Base-by-base conservation (phyloP, 2,329 filamentous ascomycete genomes). In the Penicillium brevicompactum region DNA sequence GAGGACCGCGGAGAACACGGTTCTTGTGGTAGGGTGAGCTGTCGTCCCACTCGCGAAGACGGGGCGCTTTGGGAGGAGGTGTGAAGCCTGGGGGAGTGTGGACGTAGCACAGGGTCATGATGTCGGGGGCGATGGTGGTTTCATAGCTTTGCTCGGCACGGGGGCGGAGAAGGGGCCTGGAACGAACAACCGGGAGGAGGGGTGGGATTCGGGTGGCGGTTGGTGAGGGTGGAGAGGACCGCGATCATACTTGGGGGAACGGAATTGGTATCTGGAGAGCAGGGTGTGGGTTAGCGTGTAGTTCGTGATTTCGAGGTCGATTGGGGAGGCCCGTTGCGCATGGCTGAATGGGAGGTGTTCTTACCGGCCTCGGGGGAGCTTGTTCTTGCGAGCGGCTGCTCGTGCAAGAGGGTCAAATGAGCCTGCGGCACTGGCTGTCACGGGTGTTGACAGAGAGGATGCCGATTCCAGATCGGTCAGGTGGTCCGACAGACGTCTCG, bases 11-110 rank as follows among this genome's bases (percentile, higher is more conserved):
- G 62, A 90, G 84, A 4, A 90, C 89, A 66, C 94, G 84, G 76
- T 96, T 96, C 79, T 92, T 91, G 81, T 92, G 92, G 78, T 99
- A 99, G 2, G 93, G 94, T 7, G 91, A 96, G 49, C 88, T 90
- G 66, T 88, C 92, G 57, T 93, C 89, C 94, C 94, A 99, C 66
- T 84, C 78, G 54, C 94, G 86, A 65, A 97, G 79, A 59, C 90
- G 86, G 57, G 91, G 85, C 2, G 79, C 76, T 69, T 82, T 82
- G 49, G 80, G 63, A 16, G 82, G 77, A 10, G 80, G 73, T 72
- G 81, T 70, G 78, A 88, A 89, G 56, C 92, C 92, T 0, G 92
- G 92, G 1, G 91, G 90, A 49, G 80, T 85, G 79, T 99, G 94
- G 53, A 85, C 84, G 79, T 99, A 99, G 65, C 89, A 86, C 68